These are phyloP conservation scores for Evernia prunastri DNA, from an alignment of 495 filamentous ascomycete genomes.

Conservation along the genomic window DNA sequence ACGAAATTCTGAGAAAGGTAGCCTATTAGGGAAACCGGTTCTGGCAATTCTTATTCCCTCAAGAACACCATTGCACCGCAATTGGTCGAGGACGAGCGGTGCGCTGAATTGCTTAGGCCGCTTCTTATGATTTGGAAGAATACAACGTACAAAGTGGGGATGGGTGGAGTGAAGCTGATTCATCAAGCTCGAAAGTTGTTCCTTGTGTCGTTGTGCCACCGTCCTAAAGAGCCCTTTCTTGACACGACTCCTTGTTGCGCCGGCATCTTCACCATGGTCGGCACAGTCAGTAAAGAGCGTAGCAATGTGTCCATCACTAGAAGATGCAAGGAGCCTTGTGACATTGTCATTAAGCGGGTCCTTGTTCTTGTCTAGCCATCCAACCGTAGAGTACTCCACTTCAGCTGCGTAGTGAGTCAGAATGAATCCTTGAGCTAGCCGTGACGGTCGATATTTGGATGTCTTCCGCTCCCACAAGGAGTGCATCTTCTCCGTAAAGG, in stretches of 20 bases:
- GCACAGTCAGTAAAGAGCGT: conserved; percentile 82
- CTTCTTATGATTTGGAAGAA: conserved; percentile 98
- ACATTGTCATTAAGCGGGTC: conserved; percentile 97
- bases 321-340: conserved; percentile 77
- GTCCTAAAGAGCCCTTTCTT: conserved; percentile 98
- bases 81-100: conserved; percentile 84
- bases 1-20: conserved; percentile 88
- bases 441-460: conserved; percentile 81
- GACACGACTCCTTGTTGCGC: conserved; percentile 68
- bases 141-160: conserved; percentile 97
- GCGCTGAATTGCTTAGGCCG: conserved; percentile 87
- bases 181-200: conserved; percentile 93
- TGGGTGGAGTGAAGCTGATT: conserved; percentile 91
- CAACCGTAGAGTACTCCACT: conserved; percentile 91
- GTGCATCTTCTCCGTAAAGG: conserved; percentile 96
- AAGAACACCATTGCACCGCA: conserved; percentile 96
- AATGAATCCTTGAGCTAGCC: conserved; percentile 86
- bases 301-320: conserved; percentile 74
- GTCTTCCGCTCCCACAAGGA: conserved; percentile 95
- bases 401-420: conserved; percentile 98
- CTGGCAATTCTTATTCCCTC: conserved; percentile 97
- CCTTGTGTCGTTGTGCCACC: conserved; percentile 95
- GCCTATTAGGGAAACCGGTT: conserved; percentile 95
- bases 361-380: conserved; percentile 99
- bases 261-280: conserved; percentile 65